Base-by-base conservation (phyloP, 2,329 filamentous ascomycete genomes). In the Biscogniauxia marginata region DNA sequence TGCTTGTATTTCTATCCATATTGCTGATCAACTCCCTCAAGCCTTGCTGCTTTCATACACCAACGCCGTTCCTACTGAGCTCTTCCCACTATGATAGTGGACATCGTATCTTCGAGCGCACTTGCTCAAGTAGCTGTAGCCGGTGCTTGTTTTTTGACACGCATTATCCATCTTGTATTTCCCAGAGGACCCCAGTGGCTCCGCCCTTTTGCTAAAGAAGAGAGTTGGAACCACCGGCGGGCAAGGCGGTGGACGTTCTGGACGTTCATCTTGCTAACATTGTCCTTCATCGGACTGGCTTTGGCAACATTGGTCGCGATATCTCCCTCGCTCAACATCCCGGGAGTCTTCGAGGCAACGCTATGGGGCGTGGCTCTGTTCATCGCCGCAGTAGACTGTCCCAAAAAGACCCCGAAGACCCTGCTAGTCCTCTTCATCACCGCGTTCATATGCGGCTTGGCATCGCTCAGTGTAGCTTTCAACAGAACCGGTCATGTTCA, bases 131-230 rank as follows among this genome's bases (percentile, higher is more conserved):
- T 68, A 24, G 63, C 74, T 4, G 47, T 74, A 8, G 61, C 69
- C 7, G 63, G 67, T 4, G 50, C 69, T 20, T 55, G 72, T 18
- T 50, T 75, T 16, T 70, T 73, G 52, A 23, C 73, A 21, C 67
- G 67, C 49, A 45, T 67, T 46, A 22, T 54, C 50, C 55, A 61
- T 3, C 64, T 60, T 2, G 54, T 75, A 5, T 57, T 64, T 2
- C 66, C 67, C 3, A 57, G 60, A 3, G 65, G 73, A 1, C 77
- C 78, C 0, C 67, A 64, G 46, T 80, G 77, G 76, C 65, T 73
- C 13, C 71, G 68, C 8, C 73, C 74, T 1, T 81, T 81, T 56
- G 78, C 78, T 2, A 65, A 70, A 7, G 78, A 81, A 60, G 58
- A 72, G 19, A 61, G 34, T 16, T 59, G 54, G 21, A 58, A 51